These are phyloP conservation scores for Periconia sp. DNA, from an alignment of 2,329 filamentous ascomycete species.

Conservation along the genomic window DNA sequence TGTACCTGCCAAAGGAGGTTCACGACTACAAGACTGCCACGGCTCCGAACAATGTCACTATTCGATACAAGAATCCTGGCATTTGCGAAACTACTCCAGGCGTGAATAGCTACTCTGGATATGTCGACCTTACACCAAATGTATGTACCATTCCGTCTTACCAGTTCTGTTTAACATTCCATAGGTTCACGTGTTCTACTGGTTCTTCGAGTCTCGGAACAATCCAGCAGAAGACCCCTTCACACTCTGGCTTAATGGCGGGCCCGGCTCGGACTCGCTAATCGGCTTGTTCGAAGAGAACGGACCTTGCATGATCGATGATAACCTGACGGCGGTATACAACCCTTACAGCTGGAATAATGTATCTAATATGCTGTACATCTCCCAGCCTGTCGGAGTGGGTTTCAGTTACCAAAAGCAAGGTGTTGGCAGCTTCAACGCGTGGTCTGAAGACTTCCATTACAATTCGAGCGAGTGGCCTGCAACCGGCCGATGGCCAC, in stretches of 20 bases:
- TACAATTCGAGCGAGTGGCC: constrained; percentile 37
- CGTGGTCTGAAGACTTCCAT: too few relatives aligned
- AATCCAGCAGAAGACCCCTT: constrained; percentile 44
- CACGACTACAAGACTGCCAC: constrained; percentile 39
- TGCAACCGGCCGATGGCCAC: constrained; percentile 28
- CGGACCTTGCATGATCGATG: constrained; percentile 54
- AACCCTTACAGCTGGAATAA: constrained; percentile 50
- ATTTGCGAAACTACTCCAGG: constrained; percentile 50
- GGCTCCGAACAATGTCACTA: constrained; percentile 40
- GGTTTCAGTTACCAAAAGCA: constrained; percentile 51
- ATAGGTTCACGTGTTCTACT: constrained; percentile 51
- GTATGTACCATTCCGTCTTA: too few relatives aligned
- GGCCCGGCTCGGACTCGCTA: constrained; percentile 59
- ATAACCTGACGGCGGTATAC: constrained; percentile 40
- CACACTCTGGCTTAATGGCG: constrained; percentile 61
- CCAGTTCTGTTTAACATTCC: too few relatives aligned
- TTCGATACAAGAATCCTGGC: constrained; percentile 46
- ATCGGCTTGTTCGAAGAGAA: constrained; percentile 62
- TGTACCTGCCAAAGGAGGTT: constrained; percentile 38
- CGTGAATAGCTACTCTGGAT: constrained; percentile 46
- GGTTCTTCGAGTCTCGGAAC: constrained; percentile 57
- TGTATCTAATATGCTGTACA: constrained; percentile 46
- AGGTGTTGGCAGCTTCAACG: too few relatives aligned
- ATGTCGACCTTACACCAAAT: constrained; percentile 43
- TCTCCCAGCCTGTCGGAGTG: constrained; percentile 48